Evolutionary conservation across 2,329 filamentous ascomycete genomes (phyloP), one percentile per base, ranked within the genome.

Genomic region (Penicillium carneum): DNA sequence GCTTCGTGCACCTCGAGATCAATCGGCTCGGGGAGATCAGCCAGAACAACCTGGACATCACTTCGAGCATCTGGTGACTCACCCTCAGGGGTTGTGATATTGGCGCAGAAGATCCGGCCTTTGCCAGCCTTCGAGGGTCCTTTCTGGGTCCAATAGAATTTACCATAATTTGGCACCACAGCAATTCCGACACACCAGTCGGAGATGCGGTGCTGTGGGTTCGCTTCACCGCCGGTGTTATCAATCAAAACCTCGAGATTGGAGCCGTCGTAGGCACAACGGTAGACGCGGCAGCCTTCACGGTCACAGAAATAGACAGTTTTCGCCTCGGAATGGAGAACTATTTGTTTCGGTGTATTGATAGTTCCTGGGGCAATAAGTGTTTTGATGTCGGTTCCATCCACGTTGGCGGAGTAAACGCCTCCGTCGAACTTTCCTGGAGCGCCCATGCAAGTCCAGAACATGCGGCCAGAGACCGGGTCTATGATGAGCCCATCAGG

Each of bases 81-180:
- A 0, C 77, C 77, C 1, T 57, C 49, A 0, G 79, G 77, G 0
- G 76, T 75, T 0, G 79, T 69, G 0, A 87, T 75, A 29, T 74
- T 70, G 0, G 86, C 84, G 4, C 80, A 75, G 69, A 86, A 84
- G 51, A 88, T 86, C 1, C 83, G 78, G 0, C 86, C 86, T 34
- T 80, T 69, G 3, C 71, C 73, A 0, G 77, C 79, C 70, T 87
- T 88, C 8, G 80, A 80, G 0, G 78, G 74, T 0, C 86, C 86
- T 67, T 88, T 88, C 56, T 88, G 86, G 0, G 83, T 85, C 86
- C 86, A 88, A 75, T 84, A 88, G 42, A 88, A 76, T 47, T 81
- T 80, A 4, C 80, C 79, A 1, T 72, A 71, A 0, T 67, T 59
- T 0, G 74, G 72, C 9, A 81, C 80, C 1, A 88, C 75, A 0